phyloP scores from a whole-genome alignment of 23 red algal genomes.

The Gracilaria vermiculophylla region DNA sequence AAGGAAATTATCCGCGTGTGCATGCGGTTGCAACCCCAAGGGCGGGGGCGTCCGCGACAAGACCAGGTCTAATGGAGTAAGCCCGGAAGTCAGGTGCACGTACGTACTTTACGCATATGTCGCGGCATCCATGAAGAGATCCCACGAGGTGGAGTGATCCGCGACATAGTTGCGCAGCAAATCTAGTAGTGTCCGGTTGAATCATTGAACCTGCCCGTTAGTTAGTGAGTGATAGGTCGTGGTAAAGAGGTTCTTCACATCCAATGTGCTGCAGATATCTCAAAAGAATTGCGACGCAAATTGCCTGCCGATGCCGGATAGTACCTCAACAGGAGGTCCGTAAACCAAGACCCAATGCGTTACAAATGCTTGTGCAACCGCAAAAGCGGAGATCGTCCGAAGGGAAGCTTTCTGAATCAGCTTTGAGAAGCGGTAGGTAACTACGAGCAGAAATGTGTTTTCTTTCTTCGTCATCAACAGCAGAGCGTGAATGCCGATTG shows the following conservation, averaged over 20 bases:
- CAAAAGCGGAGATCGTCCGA: too few relatives aligned
- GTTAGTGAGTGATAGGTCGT: conserved; percentile 1
- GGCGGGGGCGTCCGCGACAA: neutral
- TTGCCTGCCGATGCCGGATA: too few relatives aligned
- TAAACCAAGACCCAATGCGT: too few relatives aligned
- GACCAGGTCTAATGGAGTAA: neutral
- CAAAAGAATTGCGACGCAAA: too few relatives aligned
- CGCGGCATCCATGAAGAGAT: neutral
- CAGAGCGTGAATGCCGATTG: neutral
- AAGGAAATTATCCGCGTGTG: neutral
- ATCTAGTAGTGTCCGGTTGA: too few relatives aligned
- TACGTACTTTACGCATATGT: conserved; percentile 12
- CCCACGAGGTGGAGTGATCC: neutral
- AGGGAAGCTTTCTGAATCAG: too few relatives aligned
- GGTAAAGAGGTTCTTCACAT: neutral
- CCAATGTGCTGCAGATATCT: neutral
- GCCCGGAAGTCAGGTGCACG: neutral
- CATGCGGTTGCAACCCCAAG: neutral
- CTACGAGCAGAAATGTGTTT: too few relatives aligned
- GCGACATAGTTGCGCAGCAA: neutral
- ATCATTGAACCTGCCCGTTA: conserved; percentile 23
- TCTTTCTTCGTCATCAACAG: neutral
- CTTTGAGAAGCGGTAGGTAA: too few relatives aligned
- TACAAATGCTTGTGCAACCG: too few relatives aligned
- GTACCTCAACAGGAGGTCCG: too few relatives aligned